These are phyloP conservation scores for Aphanoascus verrucosus DNA, from an alignment of 2,329 filamentous ascomycete genomes.

Conservation along the genomic window DNA sequence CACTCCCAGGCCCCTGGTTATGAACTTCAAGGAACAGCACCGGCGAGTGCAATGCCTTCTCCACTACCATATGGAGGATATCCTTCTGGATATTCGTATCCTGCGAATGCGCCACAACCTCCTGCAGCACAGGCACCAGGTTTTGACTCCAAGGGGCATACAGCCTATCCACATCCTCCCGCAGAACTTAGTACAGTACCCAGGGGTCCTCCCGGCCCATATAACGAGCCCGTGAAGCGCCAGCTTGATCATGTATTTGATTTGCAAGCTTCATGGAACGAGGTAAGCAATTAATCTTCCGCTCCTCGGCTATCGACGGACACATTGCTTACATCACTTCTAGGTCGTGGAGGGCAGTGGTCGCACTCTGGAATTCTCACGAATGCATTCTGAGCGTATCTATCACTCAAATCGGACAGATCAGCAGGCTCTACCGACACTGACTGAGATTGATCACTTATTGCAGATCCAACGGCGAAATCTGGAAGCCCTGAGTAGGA, in stretches of 20 bases:
- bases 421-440: conserved; percentile 32
- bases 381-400: conserved; percentile 33
- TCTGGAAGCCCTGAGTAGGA: conserved; percentile 44
- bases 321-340: neutral
- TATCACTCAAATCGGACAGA: conserved; percentile 39
- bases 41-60: conserved; percentile 31
- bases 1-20: conserved; percentile 30
- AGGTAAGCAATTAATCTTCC: conserved; percentile 28
- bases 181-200: conserved; percentile 24
- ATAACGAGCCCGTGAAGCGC: conserved; percentile 46
- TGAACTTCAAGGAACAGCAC: conserved; percentile 30
- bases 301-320: no score
- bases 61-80: conserved; percentile 29
- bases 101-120: conserved; percentile 17
- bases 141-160: neutral
- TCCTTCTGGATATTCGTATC: conserved; percentile 25
- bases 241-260: conserved; percentile 52
- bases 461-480: conserved; percentile 36
- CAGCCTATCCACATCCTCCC: conserved; percentile 24
- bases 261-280: conserved; percentile 41
- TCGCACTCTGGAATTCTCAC: conserved; percentile 37
- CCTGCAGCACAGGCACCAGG: conserved; percentile 16
- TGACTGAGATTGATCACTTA: conserved; percentile 39
- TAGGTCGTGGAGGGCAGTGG: conserved; percentile 38
- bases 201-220: conserved; percentile 24